Evolutionary conservation across 768 basidiomycete species (phyloP).

Genomic region (Lenzites betulinus): DNA sequence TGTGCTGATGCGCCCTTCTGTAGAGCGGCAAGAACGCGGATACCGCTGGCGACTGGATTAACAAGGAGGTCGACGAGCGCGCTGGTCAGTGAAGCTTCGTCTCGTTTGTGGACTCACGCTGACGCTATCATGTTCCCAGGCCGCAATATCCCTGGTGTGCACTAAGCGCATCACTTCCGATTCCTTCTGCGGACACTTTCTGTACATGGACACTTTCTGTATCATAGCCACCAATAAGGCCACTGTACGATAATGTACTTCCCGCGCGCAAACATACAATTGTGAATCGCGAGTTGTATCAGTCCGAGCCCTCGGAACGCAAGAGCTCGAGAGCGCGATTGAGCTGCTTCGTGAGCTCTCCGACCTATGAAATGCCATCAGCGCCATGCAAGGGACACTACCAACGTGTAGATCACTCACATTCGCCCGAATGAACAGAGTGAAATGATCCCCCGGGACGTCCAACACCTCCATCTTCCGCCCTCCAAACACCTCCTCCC

Average conservation of each 20-base stretch:
- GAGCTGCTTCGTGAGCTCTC: neutral
- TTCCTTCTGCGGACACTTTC: neutral
- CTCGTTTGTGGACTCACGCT: too few species aligned
- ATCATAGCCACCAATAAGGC: neutral
- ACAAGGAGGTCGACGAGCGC: constrained; percentile 27
- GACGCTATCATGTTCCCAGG: too few species aligned
- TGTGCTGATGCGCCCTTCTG: neutral
- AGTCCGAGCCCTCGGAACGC: neutral
- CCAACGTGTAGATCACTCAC: constrained; percentile 37
- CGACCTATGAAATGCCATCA: neutral
- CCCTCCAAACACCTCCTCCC: constrained; percentile 47
- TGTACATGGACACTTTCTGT: neutral
- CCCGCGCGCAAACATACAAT: too few species aligned
- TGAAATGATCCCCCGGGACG: constrained; percentile 70
- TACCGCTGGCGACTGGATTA: constrained; percentile 28
- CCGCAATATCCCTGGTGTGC: constrained; percentile 27
- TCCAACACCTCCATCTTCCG: constrained; percentile 45
- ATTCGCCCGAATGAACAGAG: constrained; percentile 51
- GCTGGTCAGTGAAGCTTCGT: constrained; percentile 20
- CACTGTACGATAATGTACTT: too few species aligned
- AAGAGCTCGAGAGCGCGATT: neutral
- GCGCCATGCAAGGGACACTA: neutral
- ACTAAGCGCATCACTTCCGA: constrained; percentile 6
- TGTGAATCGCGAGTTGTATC: too few species aligned
- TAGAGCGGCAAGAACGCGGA: constrained; percentile 32